A percentile compares a stretch with the other conserved stretches of the same genome.
Evolutionary conservation across 306 rosid genomes (phyloP).

Genomic region (Rosa multiflora): DNA sequence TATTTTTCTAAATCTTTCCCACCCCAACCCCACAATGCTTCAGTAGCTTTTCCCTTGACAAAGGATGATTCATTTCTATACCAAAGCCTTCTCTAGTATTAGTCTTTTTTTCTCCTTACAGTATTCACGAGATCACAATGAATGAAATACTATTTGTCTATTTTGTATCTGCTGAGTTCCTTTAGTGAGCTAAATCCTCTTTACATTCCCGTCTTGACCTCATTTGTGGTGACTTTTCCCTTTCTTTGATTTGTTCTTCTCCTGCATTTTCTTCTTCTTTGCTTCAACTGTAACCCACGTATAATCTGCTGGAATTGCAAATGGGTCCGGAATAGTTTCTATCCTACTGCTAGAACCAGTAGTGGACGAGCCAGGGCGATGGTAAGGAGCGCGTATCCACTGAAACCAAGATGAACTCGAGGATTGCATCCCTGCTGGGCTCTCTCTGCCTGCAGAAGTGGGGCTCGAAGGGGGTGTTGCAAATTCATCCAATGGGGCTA

Average conservation of each 20-base stretch:
- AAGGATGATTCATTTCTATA: conserved; percentile 22
- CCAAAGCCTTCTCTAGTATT: conserved; percentile 23
- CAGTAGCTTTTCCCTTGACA: conserved; percentile 19
- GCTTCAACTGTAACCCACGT: conserved; percentile 84
- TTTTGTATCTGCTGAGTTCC: conserved; percentile 31
- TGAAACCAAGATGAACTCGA: conserved; percentile 90
- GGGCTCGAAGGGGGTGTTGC: conserved; percentile 93
- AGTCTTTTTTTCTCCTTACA: conserved; percentile 10
- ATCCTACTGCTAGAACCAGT: conserved; percentile 70
- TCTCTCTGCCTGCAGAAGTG: conserved; percentile 51
- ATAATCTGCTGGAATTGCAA: conserved; percentile 79
- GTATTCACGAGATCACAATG: conserved; percentile 33
- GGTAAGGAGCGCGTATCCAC: conserved; percentile 93
- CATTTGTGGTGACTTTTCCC: conserved; percentile 62
- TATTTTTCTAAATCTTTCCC: neutral
- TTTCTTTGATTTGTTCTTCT: conserved; percentile 86
- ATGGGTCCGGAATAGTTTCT: conserved; percentile 82
- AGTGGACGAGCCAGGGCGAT: conserved; percentile 54
- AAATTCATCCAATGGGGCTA: conserved; percentile 77
- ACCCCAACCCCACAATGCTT: conserved; percentile 40
- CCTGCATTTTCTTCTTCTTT: conserved; percentile 87
- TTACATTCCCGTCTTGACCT: conserved; percentile 23
- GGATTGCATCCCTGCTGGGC: conserved; percentile 45
- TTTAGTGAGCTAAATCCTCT: conserved; percentile 34
- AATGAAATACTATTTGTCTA: conserved; percentile 29